A percentile compares a stretch with the other conserved stretches of the same genome.
Conservation (phyloP, 2,329 filamentous ascomycete species). For the Chaetothyriales sp. region DNA sequence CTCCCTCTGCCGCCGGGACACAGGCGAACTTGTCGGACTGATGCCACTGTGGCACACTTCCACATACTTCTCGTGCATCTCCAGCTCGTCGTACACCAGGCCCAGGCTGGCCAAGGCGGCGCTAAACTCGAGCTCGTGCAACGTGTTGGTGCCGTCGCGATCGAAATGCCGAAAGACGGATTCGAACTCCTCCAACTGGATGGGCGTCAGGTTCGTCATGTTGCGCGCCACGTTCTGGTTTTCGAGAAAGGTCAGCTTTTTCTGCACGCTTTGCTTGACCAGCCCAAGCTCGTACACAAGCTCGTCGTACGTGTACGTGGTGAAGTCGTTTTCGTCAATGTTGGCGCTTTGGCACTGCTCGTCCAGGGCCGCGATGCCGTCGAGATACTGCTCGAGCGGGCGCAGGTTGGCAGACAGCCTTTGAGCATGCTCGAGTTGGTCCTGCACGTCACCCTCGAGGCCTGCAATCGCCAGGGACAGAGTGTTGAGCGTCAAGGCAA, state of each 20-base stretch:
- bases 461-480: constrained; percentile 90
- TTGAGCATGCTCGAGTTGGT: constrained; percentile 78
- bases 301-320: constrained; percentile 97
- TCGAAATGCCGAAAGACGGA: constrained; percentile 97
- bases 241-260: constrained; percentile 91
- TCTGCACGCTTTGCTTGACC: constrained; percentile 81
- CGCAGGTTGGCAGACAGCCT: constrained; percentile 72
- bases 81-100: constrained; percentile 88
- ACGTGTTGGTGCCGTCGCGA: constrained; percentile 74
- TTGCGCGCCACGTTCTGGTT: constrained; percentile 97
- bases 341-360: constrained; percentile 89
- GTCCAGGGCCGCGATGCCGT: constrained; percentile 74
- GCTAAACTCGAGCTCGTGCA: constrained; percentile 90
- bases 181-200: constrained; percentile 96
- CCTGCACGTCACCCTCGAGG: constrained; percentile 92
- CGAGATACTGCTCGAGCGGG: constrained; percentile 80
- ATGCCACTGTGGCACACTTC: constrained; percentile 50
- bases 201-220: constrained; percentile 97
- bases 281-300: constrained; percentile 83
- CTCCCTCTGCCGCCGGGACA: constrained; percentile 16
- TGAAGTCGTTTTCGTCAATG: constrained; percentile 98
- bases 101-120: constrained; percentile 90
- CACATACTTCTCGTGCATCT: constrained; percentile 92
- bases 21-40: constrained; percentile 26
- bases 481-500: constrained; percentile 86